Conservation (phyloP, 2,329 filamentous ascomycete genomes). For the Pestalotiopsis sp. region DNA sequence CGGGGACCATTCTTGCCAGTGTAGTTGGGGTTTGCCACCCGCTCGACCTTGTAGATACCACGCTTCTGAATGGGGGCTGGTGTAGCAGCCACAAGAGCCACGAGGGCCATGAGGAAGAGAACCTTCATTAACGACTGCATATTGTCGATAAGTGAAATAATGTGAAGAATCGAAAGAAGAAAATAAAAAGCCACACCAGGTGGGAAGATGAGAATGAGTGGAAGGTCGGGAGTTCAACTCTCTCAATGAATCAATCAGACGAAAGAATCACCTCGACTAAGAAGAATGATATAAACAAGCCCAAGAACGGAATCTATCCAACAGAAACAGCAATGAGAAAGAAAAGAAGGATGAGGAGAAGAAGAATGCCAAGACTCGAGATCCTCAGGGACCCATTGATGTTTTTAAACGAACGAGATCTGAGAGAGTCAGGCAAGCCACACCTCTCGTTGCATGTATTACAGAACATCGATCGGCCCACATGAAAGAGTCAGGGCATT, state of each 20-base stretch:
- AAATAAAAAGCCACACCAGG: slow-evolving; percentile 13
- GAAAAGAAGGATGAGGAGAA: slow-evolving; percentile 9
- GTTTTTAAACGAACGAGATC: slow-evolving; percentile 4
- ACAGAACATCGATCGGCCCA: neutral
- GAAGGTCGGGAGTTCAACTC: slow-evolving; percentile 3
- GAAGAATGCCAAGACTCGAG: slow-evolving; percentile 9
- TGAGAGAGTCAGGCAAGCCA: slow-evolving; percentile 3
- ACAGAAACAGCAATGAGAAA: slow-evolving; percentile 3
- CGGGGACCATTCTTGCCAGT: slow-evolving; percentile 32
- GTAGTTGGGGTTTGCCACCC: slow-evolving; percentile 31
- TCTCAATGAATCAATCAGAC: slow-evolving; percentile 7
- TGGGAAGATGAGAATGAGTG: slow-evolving; percentile 13
- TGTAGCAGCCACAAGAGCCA: slow-evolving; percentile 30
- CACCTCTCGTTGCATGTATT: neutral
- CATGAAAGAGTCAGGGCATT: neutral
- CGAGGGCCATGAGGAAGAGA: slow-evolving; percentile 28
- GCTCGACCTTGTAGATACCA: slow-evolving; percentile 34
- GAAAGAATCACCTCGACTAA: neutral
- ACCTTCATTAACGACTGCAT: slow-evolving; percentile 31
- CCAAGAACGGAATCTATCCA: slow-evolving; percentile 8
- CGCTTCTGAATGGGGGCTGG: slow-evolving; percentile 31
- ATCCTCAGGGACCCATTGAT: slow-evolving; percentile 12
- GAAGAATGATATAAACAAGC: neutral
- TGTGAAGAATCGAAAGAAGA: neutral
- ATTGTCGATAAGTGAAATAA: neutral